Percentiles rank a stretch among this genome's conserved stretches.
These are phyloP conservation scores for Lepiota venenata DNA, from an alignment of 768 basidiomycete genomes.

Conservation along the genomic window DNA sequence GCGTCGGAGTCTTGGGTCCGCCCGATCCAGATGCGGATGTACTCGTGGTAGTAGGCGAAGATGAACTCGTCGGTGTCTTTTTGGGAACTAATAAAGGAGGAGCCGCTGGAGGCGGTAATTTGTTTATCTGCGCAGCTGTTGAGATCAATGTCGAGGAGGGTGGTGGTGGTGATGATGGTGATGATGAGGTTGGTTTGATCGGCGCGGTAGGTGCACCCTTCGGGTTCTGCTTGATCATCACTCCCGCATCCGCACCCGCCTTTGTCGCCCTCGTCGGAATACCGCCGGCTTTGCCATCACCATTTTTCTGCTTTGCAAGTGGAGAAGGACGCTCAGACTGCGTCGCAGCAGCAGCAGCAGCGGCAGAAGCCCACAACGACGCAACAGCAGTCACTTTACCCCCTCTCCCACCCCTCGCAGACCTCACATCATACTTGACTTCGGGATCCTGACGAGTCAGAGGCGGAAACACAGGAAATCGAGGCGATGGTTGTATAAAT, in stretches of 20 bases:
- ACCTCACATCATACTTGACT: conserved; percentile 68
- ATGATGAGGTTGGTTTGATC: too few species aligned
- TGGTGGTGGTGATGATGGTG: too few species aligned
- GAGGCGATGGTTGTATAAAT: conserved; percentile 20
- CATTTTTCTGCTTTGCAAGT: not conserved
- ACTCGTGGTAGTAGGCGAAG: not conserved
- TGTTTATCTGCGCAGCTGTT: too few species aligned
- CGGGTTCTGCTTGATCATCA: not conserved
- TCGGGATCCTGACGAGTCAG: conserved; percentile 39
- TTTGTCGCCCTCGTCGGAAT: too few species aligned
- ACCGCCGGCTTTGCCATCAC: not conserved
- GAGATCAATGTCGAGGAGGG: too few species aligned
- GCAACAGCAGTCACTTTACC: conserved; percentile 73
- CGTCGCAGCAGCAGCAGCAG: conserved; percentile 15
- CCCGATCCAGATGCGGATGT: conserved; percentile 5
- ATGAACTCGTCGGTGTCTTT: conserved; percentile 5
- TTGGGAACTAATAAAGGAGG: conserved; percentile 9
- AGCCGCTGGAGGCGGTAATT: not conserved
- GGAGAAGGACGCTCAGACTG: not conserved
- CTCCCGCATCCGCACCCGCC: not conserved
- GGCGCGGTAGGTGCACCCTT: not conserved
- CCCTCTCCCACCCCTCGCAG: conserved; percentile 74
- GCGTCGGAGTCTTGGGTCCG: not conserved
- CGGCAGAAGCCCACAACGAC: conserved; percentile 68
- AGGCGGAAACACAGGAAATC: conserved; percentile 28